A percentile compares a stretch with the other conserved stretches of the same genome.
phyloP scores from a whole-genome alignment of 2,329 filamentous ascomycete genomes.

The Didymosphaeria variabile region DNA sequence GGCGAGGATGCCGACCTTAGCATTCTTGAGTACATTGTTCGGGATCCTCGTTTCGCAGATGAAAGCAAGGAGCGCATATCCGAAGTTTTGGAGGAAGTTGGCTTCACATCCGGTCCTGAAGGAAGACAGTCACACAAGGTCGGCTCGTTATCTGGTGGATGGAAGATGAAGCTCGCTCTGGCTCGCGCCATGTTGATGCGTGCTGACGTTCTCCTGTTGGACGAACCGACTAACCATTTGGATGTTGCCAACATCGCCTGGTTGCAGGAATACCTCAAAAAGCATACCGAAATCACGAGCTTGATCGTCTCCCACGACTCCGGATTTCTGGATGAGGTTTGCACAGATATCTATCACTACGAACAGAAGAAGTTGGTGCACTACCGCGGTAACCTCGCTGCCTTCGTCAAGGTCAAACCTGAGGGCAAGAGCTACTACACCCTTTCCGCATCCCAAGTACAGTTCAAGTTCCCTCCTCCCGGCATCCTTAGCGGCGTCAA shows the following conservation, averaged over 20 bases:
- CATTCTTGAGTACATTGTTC: slow-evolving; percentile 90
- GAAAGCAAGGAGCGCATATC: slow-evolving; percentile 84
- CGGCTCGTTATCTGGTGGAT: slow-evolving; percentile 94
- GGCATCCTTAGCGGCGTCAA: slow-evolving; percentile 96
- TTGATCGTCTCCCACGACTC: slow-evolving; percentile 99
- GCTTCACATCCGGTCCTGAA: slow-evolving; percentile 89
- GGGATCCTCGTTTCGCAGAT: slow-evolving; percentile 84
- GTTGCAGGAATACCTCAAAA: slow-evolving; percentile 94
- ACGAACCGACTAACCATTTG: slow-evolving; percentile 99
- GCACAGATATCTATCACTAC: slow-evolving; percentile 99
- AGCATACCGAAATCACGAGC: slow-evolving; percentile 95
- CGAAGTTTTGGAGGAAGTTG: slow-evolving; percentile 86
- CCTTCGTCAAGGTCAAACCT: slow-evolving; percentile 87
- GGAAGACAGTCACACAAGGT: slow-evolving; percentile 90
- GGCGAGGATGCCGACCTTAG: slow-evolving; percentile 96
- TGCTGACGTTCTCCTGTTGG: slow-evolving; percentile 94
- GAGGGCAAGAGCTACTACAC: slow-evolving; percentile 99
- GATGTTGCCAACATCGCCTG: slow-evolving; percentile 96
- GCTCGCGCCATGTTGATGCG: slow-evolving; percentile 96
- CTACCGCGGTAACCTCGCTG: slow-evolving; percentile 83
- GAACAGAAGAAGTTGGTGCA: slow-evolving; percentile 94
- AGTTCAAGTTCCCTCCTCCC: slow-evolving; percentile 98
- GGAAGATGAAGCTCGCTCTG: slow-evolving; percentile 99
- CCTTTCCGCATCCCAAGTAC: slow-evolving; percentile 82
- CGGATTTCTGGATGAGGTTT: slow-evolving; percentile 94